A percentile compares a stretch with the other conserved stretches of the same genome.
phyloP scores from a whole-genome alignment of 306 rosid genomes.

The Pachyrhizus erosus region DNA sequence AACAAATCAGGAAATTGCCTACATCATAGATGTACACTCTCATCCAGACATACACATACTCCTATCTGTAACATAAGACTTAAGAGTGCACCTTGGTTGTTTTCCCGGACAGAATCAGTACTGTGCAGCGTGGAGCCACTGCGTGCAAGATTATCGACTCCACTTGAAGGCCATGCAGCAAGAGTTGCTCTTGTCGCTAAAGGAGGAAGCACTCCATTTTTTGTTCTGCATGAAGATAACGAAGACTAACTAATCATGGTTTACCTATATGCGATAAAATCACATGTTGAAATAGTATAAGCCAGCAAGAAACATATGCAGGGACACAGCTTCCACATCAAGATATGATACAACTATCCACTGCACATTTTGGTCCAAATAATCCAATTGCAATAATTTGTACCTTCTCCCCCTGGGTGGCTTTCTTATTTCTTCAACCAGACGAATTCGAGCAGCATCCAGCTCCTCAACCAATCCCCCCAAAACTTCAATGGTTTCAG shows the following conservation, averaged over 20 bases:
- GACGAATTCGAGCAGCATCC: constrained; percentile 81
- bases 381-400: constrained; percentile 10
- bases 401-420: constrained; percentile 95
- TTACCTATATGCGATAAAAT: constrained; percentile 7
- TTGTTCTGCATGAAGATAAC: constrained; percentile 63
- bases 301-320: constrained; percentile 20
- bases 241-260: constrained; percentile 24
- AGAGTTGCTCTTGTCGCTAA: constrained; percentile 77
- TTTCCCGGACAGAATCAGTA: constrained; percentile 44
- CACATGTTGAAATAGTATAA: constrained; percentile 10
- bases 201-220: constrained; percentile 73
- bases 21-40: background rate
- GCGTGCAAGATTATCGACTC: constrained; percentile 47
- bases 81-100: constrained; percentile 57
- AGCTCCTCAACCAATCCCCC: constrained; percentile 88
- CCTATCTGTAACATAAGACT: constrained; percentile 1
- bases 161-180: constrained; percentile 83
- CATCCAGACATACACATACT: background rate
- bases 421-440: constrained; percentile 83
- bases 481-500: constrained; percentile 75
- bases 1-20: constrained; percentile 31
- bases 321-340: background rate
- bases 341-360: background rate
- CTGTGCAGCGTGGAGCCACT: constrained; percentile 42
- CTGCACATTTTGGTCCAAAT: constrained; percentile 8